Conservation (phyloP, 768 basidiomycete genomes). For the Leccinellum luteum region DNA sequence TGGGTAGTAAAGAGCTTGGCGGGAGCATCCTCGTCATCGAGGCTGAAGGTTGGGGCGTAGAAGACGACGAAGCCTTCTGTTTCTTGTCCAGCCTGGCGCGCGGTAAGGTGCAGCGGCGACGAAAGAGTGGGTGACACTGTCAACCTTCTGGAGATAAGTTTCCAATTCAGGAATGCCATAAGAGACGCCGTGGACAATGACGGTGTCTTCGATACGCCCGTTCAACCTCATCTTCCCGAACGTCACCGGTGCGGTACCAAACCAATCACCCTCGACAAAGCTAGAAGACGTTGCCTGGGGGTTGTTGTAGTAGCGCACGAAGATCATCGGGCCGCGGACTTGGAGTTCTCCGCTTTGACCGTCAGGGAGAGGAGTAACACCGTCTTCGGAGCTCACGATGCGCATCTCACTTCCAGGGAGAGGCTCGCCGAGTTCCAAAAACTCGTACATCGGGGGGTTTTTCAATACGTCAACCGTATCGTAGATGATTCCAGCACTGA, state of each 20-base stretch:
- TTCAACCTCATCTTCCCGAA: constrained; percentile 31
- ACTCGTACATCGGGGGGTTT: not conserved
- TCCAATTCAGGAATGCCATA: constrained; percentile 39
- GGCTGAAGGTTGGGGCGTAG: constrained; percentile 32
- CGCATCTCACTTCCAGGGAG: not conserved
- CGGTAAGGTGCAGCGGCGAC: constrained; percentile 40
- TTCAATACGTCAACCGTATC: constrained; percentile 7
- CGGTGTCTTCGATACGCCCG: constrained; percentile 40
- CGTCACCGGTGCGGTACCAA: not conserved
- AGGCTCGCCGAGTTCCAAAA: not conserved
- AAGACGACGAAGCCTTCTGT: constrained; percentile 44
- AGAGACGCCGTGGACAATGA: constrained; percentile 46
- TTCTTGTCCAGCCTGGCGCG: constrained; percentile 33
- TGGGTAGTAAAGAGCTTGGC: constrained; percentile 21
- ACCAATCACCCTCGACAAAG: not conserved
- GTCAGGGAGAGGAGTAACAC: not conserved
- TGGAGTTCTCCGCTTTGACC: not conserved
- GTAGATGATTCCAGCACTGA: not conserved
- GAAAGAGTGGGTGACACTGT: constrained; percentile 2
- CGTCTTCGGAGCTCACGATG: not conserved
- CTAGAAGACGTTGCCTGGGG: not conserved
- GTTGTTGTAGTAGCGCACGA: not conserved
- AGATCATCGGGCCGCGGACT: not conserved
- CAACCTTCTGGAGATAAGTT: constrained; percentile 38
- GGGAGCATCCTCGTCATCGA: constrained; percentile 18